A percentile compares a stretch with the other conserved stretches of the same genome.
Evolutionary conservation across 2,329 filamentous ascomycete genomes (phyloP).

Genomic region (Aspergillus aculeatus): DNA sequence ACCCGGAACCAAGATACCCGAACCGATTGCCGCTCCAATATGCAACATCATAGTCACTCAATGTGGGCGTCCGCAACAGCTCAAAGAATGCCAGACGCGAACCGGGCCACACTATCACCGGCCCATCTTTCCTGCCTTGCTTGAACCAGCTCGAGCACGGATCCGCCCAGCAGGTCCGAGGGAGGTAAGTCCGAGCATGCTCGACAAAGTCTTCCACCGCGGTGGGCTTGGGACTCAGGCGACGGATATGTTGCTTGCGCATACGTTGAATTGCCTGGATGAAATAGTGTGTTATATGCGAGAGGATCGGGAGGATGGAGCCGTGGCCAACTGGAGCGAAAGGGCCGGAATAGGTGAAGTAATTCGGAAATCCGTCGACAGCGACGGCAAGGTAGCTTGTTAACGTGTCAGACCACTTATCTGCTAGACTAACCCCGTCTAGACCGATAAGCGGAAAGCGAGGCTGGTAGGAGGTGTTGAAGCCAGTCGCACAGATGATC

Average conservation of each 20-base stretch:
- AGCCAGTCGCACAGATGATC: slow-evolving; percentile 39
- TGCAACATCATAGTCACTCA: slow-evolving; percentile 14
- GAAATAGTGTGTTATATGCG: slow-evolving; percentile 5
- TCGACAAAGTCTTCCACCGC: slow-evolving; percentile 14
- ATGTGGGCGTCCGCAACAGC: not conserved
- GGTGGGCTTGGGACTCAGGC: slow-evolving; percentile 7
- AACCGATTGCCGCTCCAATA: slow-evolving; percentile 16
- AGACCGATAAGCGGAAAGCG: slow-evolving; percentile 34
- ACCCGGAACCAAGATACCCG: slow-evolving; percentile 12
- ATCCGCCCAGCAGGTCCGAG: slow-evolving; percentile 17
- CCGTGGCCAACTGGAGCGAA: slow-evolving; percentile 13
- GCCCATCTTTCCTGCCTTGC: slow-evolving; percentile 6
- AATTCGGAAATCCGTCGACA: slow-evolving; percentile 33
- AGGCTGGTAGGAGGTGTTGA: slow-evolving; percentile 35
- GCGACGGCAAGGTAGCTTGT: slow-evolving; percentile 35
- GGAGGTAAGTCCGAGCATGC: slow-evolving; percentile 13
- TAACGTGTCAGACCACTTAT: slow-evolving; percentile 30
- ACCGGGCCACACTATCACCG: slow-evolving; percentile 14
- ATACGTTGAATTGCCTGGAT: slow-evolving; percentile 12
- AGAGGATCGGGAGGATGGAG: slow-evolving; percentile 10
- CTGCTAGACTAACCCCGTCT: slow-evolving; percentile 21
- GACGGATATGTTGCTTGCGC: slow-evolving; percentile 14
- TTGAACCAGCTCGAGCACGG: slow-evolving; percentile 20
- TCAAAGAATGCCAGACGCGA: slow-evolving; percentile 10
- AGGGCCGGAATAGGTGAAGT: slow-evolving; percentile 24